Base-by-base conservation (phyloP, 768 basidiomycete genomes). In the Collybiopsis confluens region DNA sequence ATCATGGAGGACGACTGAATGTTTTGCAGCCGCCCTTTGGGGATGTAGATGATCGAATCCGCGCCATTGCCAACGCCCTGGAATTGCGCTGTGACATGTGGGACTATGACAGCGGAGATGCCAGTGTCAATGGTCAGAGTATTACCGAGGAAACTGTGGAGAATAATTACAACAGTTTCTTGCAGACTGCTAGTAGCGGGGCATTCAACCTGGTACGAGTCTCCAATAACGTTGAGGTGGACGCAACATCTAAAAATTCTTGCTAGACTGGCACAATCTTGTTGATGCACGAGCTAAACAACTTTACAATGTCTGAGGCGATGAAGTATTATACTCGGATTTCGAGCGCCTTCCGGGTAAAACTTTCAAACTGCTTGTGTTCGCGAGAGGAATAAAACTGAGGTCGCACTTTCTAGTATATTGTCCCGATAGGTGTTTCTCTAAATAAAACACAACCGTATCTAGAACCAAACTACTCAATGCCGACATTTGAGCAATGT, bases 21-120 rank as follows among this genome's bases (percentile, higher is more conserved):
- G 4, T 40, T 38, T 20, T 4, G 8, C 54, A 81, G 79, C 83
- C 85, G 35, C 84, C 85, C 1, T 85, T 70, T 55, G 85, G 84
- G 44, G 84, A 86, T 55, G 71, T 86, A n/a, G 90, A 92, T 40
- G 84, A 86, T 66, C 86, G 90, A 48, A 81, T 92, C 37, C 80
- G 90, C 33, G 72, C 79, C 35, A 85, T 92, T 54, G 81, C 85
- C 3, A 64, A 81, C 26, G 82, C 76, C 6, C 80, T 92, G 59
- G 83, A 82, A 33, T 70, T 92, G 16, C 78, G 77, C 13, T 88
- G 87, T 2, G 75, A 92, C 62, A 72, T 92, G 46, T 92, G 91
- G 90, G 66, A 73, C 60, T 82, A 77, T 56, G 83, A 87, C 60
- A 41, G 38, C 7, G 41, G 16, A 1, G 50, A 93, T 66, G 92